phyloP scores from a whole-genome alignment of 2,329 filamentous ascomycete genomes.

The Trichophaea hybrida region DNA sequence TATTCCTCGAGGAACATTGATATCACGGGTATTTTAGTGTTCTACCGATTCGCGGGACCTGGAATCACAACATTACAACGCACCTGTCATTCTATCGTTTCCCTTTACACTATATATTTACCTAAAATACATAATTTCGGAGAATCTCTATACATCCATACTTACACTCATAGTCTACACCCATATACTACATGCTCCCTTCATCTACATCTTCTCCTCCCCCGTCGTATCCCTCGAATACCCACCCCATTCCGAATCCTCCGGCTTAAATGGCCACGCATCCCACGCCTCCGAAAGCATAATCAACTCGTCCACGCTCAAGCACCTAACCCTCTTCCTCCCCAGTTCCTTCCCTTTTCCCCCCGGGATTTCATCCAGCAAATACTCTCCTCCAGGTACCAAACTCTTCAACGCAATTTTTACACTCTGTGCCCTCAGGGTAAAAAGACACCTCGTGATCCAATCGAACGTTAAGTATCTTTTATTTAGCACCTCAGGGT shows the following conservation, averaged over 20 bases:
- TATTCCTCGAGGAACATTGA: too few relatives aligned
- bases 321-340: constrained; percentile 35
- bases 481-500: constrained; percentile 28
- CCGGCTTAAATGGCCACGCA: constrained; percentile 45
- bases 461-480: constrained; percentile 41
- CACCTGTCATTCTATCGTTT: too few relatives aligned
- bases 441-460: constrained; percentile 36
- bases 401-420: constrained; percentile 38
- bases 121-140: too few relatives aligned
- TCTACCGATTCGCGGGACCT: too few relatives aligned
- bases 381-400: constrained; percentile 45
- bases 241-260: background rate
- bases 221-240: too few relatives aligned
- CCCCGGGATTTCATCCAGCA: constrained; percentile 35
- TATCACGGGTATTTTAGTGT: too few relatives aligned
- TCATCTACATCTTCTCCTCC: too few relatives aligned
- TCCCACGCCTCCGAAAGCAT: constrained; percentile 48
- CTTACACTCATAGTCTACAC: too few relatives aligned
- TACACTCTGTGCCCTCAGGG: constrained; percentile 31
- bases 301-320: constrained; percentile 43
- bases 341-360: constrained; percentile 30
- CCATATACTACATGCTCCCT: too few relatives aligned
- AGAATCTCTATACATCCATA: too few relatives aligned
- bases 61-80: too few relatives aligned
- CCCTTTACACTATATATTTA: too few relatives aligned